Base-by-base conservation (phyloP, 768 basidiomycete genomes). In the Mycena rebaudengoi region DNA sequence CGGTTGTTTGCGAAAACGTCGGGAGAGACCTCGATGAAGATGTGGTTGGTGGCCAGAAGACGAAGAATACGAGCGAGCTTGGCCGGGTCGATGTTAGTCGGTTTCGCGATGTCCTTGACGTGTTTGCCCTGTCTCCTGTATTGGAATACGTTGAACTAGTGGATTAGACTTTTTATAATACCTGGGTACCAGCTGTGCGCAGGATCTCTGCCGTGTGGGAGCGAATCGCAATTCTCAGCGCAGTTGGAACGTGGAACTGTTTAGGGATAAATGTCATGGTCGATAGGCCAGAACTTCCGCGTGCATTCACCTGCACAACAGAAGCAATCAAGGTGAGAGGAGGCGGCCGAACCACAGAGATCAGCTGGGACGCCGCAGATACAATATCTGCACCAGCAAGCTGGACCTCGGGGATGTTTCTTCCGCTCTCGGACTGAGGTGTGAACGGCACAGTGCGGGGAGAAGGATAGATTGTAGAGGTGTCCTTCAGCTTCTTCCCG, bases 1-100 rank as follows among this genome's bases (percentile, higher is more conserved):
- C 73, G 70, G 61, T 76, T 78, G 53, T 71, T 62, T 3, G 71
- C 65, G 37, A 73, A 78, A 5, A 71, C 69, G 45, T 75, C 61
- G 5, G 73, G 72, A 4, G 49, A 63, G 30, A 72, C 65, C 50
- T 76, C 75, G 44, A 32, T 21, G 58, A 76, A 77, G 30, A 77
- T 57, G 45, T 74, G 71, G 26, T 70, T 65, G 0, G 71, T 70
- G 14, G 76, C 75, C n/a, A 77, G 67, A n/a, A 70, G 61, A 11
- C 77, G 71, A 7, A 78, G 66, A 46, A 71, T 25, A 7, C 73
- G 74, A 5, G 64, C 71, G 7, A 56, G 33, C 37, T 63, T 63
- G 2, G 39, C 8, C 21, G 53, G 45, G 37, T 56, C 62, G 32
- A 45, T 40, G 25, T 58, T 55, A 16, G 55, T 46, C 21, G 37